Base-by-base conservation (phyloP, 192 early-diverging fungal genomes). In the Borealophlyctis nickersoniae region DNA sequence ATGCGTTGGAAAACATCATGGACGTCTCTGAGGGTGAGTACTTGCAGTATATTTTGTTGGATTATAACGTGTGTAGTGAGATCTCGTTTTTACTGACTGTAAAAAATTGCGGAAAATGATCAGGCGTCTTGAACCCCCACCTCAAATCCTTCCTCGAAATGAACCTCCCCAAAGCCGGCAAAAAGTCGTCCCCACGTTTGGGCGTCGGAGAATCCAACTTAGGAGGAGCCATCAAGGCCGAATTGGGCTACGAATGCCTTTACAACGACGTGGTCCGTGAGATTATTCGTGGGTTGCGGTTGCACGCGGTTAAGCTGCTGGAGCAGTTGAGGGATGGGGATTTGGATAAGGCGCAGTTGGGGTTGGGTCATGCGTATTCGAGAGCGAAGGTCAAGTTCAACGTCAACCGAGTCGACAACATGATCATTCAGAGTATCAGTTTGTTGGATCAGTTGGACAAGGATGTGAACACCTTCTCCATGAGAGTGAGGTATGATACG, bases 371-470 rank as follows among this genome's bases (percentile, higher is more conserved):
- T 82, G 89, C 91, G 14, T 98, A 96, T 81, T 99, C 97, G 62
- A 88, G 97, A 36, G 89, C 93, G 54, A 99, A 99, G 77, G 94
- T 99, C 70, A 98, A 99, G 92, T 99, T 99, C 85, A 96, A 98
- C 81, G 94, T 98, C 52, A 94, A 99, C 87, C 80, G 94, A 61
- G 87, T 88, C 32, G 96, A 99, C 79, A 99, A 98, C 85, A 89
- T 89, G 87, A 86, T 90, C 71, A 90, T 87, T 29, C 89, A 90
- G 74, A 80, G 87, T 22, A 85, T 85, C 72, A 70, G 81, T 70
- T 82, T 99, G 54, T 79, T 99, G 74, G 98, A 99, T 74, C 94
- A 98, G 73, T 86, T 99, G 60, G 98, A 99, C 79, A 99, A 99
- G 86, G 98, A 99, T 69, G 86, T 99, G 76, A 99, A 99, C 85